Percentiles rank a stretch among this genome's conserved stretches.
phyloP scores from a whole-genome alignment of 2,329 filamentous ascomycete species.

The Whalleya microplaca region DNA sequence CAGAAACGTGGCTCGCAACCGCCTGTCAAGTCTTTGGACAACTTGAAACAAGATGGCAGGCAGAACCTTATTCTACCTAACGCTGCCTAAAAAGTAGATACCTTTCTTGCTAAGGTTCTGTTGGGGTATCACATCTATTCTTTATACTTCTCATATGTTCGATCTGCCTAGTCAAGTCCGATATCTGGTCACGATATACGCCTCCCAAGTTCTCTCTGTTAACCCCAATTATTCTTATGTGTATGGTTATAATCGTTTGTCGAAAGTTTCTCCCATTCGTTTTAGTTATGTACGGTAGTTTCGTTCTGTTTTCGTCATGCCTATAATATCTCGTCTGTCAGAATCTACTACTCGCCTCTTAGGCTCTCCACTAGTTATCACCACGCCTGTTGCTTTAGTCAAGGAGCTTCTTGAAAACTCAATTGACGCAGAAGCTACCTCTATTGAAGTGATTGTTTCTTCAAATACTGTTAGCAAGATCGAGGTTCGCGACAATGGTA shows the following conservation, averaged over 20 bases:
- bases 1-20: background rate
- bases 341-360: slow-evolving; percentile 57
- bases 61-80: background rate
- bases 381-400: slow-evolving; percentile 63
- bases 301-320: slow-evolving; percentile 41
- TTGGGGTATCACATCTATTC: background rate
- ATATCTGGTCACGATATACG: background rate
- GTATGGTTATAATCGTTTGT: background rate
- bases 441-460: slow-evolving; percentile 66
- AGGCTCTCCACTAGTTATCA: slow-evolving; percentile 63
- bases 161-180: background rate
- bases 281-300: slow-evolving; percentile 16
- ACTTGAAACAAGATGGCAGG: background rate
- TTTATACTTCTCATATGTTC: background rate
- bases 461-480: slow-evolving; percentile 70
- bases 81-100: too few relatives aligned
- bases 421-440: slow-evolving; percentile 70
- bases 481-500: slow-evolving; percentile 74
- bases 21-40: background rate
- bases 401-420: slow-evolving; percentile 82
- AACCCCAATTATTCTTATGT: background rate
- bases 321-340: slow-evolving; percentile 52
- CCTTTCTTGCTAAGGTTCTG: background rate
- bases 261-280: background rate
- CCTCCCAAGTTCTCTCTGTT: background rate